Evolutionary conservation across 176 grass and related monocot genomes (phyloP).

Genomic region (Eleusine indica): DNA sequence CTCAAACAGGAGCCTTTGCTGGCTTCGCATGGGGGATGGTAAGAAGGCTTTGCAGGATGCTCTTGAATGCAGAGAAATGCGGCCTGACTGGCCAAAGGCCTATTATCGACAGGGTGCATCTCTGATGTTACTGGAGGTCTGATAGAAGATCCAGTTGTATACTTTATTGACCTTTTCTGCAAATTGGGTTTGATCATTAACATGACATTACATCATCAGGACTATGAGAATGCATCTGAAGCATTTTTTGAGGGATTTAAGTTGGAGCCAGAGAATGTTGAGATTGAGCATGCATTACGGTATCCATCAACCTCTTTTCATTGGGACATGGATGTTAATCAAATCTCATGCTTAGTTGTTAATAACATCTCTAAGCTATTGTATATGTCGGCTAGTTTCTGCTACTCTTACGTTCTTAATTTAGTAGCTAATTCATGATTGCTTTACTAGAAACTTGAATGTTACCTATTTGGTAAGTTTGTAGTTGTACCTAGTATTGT

Average conservation of each 20-base stretch:
- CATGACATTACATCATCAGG: slow-evolving; percentile 15
- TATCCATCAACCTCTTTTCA: neutral
- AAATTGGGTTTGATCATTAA: neutral
- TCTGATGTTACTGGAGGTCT: slow-evolving; percentile 36
- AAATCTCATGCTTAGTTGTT: neutral
- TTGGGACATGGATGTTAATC: neutral
- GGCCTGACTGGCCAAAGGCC: slow-evolving; percentile 43
- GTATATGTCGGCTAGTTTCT: neutral
- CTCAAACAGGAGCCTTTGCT: slow-evolving; percentile 45
- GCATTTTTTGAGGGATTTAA: slow-evolving; percentile 37
- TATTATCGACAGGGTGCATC: slow-evolving; percentile 27
- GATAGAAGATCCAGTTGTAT: neutral
- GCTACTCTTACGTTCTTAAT: neutral
- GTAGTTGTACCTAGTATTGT: neutral
- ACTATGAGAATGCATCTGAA: slow-evolving; percentile 24
- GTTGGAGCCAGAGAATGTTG: slow-evolving; percentile 17
- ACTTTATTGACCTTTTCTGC: neutral
- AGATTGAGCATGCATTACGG: slow-evolving; percentile 30
- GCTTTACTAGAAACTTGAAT: neutral
- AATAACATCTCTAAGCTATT: neutral
- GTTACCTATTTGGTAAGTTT: neutral
- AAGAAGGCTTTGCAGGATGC: slow-evolving; percentile 29
- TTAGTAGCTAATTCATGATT: neutral
- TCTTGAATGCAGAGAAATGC: slow-evolving; percentile 25
- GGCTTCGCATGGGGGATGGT: slow-evolving; percentile 23